These are phyloP conservation scores for Triangularia verruculosa DNA, from an alignment of 2,329 filamentous ascomycete genomes.

Conservation along the genomic window DNA sequence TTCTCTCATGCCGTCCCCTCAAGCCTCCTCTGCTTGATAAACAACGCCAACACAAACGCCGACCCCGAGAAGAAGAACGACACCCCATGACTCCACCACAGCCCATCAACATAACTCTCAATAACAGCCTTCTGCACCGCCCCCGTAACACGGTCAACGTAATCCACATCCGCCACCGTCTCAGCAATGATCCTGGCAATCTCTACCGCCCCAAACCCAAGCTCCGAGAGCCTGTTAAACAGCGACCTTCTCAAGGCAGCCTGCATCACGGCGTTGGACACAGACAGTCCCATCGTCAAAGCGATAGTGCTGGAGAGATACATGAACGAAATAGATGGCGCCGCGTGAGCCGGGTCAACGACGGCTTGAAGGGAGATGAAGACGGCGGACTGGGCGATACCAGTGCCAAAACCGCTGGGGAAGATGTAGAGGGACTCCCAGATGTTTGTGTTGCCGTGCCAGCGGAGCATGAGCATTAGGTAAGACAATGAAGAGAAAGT, in stretches of 20 bases:
- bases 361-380: slow-evolving; percentile 44
- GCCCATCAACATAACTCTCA: slow-evolving; percentile 34
- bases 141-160: slow-evolving; percentile 29
- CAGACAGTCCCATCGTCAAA: slow-evolving; percentile 39
- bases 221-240: slow-evolving; percentile 19
- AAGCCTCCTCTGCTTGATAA: slow-evolving; percentile 30
- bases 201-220: slow-evolving; percentile 26
- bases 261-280: slow-evolving; percentile 38
- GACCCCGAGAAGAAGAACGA: slow-evolving; percentile 31
- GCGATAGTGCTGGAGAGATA: slow-evolving; percentile 39
- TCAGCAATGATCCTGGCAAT: slow-evolving; percentile 32
- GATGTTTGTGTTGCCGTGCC: slow-evolving; percentile 57
- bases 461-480: slow-evolving; percentile 50
- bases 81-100: slow-evolving; percentile 36
- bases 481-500: slow-evolving; percentile 51
- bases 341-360: slow-evolving; percentile 37
- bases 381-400: slow-evolving; percentile 39
- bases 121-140: slow-evolving; percentile 31
- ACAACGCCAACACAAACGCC: slow-evolving; percentile 28
- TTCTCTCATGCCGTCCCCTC: slow-evolving; percentile 10
- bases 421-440: slow-evolving; percentile 58
- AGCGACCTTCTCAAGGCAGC: slow-evolving; percentile 26
- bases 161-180: slow-evolving; percentile 35
- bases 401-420: slow-evolving; percentile 45
- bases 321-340: slow-evolving; percentile 41